Evolutionary conservation across 1,284 basidiomycete species (phyloP), one percentile per base, ranked within the genome.

Genomic region (Rhodotorula sp.): DNA sequence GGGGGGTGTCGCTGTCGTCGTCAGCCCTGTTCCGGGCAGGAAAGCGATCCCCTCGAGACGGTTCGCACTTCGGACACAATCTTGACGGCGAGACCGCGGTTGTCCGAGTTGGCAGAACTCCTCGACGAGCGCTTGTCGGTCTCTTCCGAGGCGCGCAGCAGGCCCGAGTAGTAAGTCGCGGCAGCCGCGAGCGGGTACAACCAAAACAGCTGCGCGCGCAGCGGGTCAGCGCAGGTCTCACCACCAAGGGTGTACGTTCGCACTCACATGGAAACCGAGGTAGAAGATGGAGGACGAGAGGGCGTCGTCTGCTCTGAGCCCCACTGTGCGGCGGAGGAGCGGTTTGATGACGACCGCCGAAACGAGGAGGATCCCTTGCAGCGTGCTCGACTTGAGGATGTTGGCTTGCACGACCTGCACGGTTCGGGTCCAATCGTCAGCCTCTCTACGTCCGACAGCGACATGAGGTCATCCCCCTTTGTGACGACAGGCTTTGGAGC

Each of bases 331-430:
- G 8, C 57, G 26, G n/a, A 76, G 54, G 48, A 76, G 56, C 51
- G 75, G 73, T 58, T 76, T 76, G 67, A 76, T 69, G 34, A 70
- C 67, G 64, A 76, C 62, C 34, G 75, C 75, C 34, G 73, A 75
- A 18, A 70, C 48, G 56, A 76, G 69, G 26, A 75, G 58, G 65
- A 76, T 74, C 15, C 64, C 73, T 58, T 76, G 75, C 43, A 72
- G 47, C 26, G 74, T 31, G 5, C 70, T 68, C 34, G 57, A 64
- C 51, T 75, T 74, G 66, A 75, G 57, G 7, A 76, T 61, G 60
- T 73, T 76, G 23, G 68, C 69, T 59, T 72, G 71, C 20, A 70
- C 71, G 63, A 73, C 64, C 74, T 75, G 67, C 62, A 10, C 10
- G 39, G 0, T 14, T n/a, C 7, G 46, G 46, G 3, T 57, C 7